A percentile compares a stretch with the other conserved stretches of the same genome.
phyloP scores from a whole-genome alignment of 2,329 filamentous ascomycete genomes.

The Colletotrichum scovillei region DNA sequence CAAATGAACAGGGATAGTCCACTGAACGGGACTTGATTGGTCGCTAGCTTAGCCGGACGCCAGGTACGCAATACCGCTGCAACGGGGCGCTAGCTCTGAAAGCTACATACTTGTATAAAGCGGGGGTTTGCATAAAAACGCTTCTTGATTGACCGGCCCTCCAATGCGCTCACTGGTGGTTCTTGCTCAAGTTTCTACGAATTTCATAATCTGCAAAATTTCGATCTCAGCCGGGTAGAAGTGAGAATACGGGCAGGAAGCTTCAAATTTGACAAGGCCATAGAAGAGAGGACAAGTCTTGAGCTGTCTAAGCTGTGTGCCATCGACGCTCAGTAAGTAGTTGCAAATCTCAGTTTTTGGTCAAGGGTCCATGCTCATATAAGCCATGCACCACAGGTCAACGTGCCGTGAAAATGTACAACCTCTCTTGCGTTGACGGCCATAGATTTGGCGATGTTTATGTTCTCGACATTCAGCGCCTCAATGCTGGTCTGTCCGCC shows the following conservation, averaged over 20 bases:
- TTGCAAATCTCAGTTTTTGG: neutral
- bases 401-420: constrained; percentile 49
- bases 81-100: neutral
- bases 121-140: constrained; percentile 19
- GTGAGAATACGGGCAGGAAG: neutral
- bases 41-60: neutral
- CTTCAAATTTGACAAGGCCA: neutral
- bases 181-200: neutral
- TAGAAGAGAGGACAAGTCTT: neutral
- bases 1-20: neutral
- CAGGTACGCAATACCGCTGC: neutral
- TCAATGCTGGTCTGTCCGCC: constrained; percentile 64
- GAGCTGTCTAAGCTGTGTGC: neutral
- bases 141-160: neutral
- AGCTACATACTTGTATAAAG: neutral
- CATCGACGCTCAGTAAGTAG: neutral
- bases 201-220: neutral
- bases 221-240: neutral
- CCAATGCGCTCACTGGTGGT: neutral
- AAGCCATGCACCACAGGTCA: neutral
- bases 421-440: constrained; percentile 51
- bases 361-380: constrained; percentile 13
- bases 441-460: constrained; percentile 60
- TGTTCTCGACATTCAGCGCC: constrained; percentile 68
- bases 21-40: constrained; percentile 24